These are phyloP conservation scores for Verticillium longisporum DNA, from an alignment of 2,329 filamentous ascomycete species.

Conservation along the genomic window DNA sequence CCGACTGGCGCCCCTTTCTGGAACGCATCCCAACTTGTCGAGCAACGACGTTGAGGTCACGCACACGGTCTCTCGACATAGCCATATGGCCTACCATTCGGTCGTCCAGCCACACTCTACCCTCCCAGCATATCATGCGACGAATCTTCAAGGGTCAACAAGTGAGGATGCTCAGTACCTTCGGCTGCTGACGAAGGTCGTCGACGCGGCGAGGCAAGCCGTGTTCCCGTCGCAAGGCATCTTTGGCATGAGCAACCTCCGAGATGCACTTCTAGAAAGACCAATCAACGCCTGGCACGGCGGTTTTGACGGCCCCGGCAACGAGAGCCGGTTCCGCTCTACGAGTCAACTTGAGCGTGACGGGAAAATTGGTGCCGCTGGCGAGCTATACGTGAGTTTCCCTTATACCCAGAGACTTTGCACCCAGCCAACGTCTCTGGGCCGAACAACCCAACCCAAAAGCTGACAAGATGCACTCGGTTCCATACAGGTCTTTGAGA, in stretches of 20 bases:
- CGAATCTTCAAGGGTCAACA: not conserved
- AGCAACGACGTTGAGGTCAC: not conserved
- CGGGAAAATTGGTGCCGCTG: slow-evolving; percentile 13
- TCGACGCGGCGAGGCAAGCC: slow-evolving; percentile 3
- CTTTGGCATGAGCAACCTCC: not conserved
- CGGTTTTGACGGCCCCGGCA: not conserved
- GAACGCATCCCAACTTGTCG: not conserved
- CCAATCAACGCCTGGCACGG: not conserved
- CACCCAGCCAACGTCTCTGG: not conserved
- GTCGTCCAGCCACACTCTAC: not conserved
- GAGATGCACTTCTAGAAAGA: not conserved
- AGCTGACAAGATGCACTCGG: not conserved
- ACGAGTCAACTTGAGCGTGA: slow-evolving; percentile 6
- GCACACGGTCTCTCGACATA: not conserved
- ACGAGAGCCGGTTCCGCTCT: not conserved
- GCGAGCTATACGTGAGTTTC: slow-evolving; percentile 14
- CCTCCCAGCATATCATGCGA: not conserved
- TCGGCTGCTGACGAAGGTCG: slow-evolving; percentile 4
- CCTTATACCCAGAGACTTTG: not conserved
- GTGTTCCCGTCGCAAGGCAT: not conserved
- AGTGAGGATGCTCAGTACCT: slow-evolving; percentile 2
- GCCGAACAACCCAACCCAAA: not conserved
- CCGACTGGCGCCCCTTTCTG: not conserved
- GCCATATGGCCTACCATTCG: not conserved
- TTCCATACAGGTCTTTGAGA: slow-evolving; percentile 30